Evolutionary conservation across 139 green algal genomes (phyloP), one percentile per base, ranked within the genome.

Genomic region (Eudorina sp.): DNA sequence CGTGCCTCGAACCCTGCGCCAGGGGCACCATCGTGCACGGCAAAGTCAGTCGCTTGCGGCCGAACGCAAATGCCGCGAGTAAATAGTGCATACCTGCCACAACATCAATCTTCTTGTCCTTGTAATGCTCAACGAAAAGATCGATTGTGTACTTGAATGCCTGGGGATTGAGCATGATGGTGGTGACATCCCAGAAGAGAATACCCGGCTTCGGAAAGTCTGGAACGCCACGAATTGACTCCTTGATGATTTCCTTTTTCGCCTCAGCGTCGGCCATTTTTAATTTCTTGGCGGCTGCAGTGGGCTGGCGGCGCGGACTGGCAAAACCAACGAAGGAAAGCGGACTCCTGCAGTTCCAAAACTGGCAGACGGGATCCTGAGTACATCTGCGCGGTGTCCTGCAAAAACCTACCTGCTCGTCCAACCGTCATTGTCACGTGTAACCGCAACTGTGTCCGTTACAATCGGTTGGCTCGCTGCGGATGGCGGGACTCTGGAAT

Each of bases 101-200:
- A 19, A 95, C 96, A 73, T 99, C 96, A 34, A 99, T 90, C 25
- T 96, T 90, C 88, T 94, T 83, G 29, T 92, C 92, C 60, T 90
- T 92, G 92, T 99, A 99, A 0, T 93, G 92, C 76, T 98, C 94
- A 11, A 83, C 81, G 40, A 99, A 92, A 23, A 97, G 53, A 80
- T 99, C 96, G 48, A 98, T 96, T n/a, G 86, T 93, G 81, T 93
- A 84, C 66, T 97, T 89, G 85, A 99, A 99, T 0, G 96, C 96
- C 60, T 87, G 85, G 8, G 94, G 95, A 85, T 99, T 91, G n/a
- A 99, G 92, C 66, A 99, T 86, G 55, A 99, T 91, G 40, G 97
- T 99, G 18, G 97, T 99, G 23, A 99, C 93, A 91, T 99, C 98
- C 82, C 95, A 96, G 73, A 99, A 99, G n/a, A 97, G 80, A 88